Percentiles rank a stretch among this genome's conserved stretches.
Evolutionary conservation across 2,329 filamentous ascomycete genomes (phyloP).

Genomic region (Chrysoporthe cubensis): DNA sequence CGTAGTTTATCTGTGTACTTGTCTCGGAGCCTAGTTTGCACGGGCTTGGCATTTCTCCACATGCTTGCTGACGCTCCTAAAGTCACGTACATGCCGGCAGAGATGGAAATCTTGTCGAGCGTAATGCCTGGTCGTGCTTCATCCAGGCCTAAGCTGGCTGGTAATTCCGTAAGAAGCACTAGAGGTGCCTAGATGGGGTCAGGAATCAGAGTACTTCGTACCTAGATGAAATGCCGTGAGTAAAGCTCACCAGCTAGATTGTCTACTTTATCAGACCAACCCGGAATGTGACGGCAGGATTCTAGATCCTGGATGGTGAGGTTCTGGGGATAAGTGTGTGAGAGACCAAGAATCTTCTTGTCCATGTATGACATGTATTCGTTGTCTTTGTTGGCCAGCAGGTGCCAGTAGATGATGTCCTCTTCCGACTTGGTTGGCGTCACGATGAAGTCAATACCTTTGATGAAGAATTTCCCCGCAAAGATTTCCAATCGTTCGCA

Average conservation of each 20-base stretch:
- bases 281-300: constrained; percentile 38
- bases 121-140: constrained; percentile 21
- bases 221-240: not conserved
- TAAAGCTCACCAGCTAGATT: constrained; percentile 30
- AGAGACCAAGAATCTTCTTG: not conserved
- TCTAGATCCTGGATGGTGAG: constrained; percentile 24
- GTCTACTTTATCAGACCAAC: constrained; percentile 38
- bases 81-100: constrained; percentile 34
- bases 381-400: constrained; percentile 31
- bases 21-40: constrained; percentile 30
- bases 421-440: constrained; percentile 31
- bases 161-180: constrained; percentile 31
- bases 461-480: constrained; percentile 36
- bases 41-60: constrained; percentile 35
- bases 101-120: constrained; percentile 35
- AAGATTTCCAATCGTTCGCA: constrained; percentile 34
- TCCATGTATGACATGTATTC: constrained; percentile 37
- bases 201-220: not conserved
- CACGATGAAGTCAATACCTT: constrained; percentile 42
- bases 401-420: constrained; percentile 39
- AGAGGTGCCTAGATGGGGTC: constrained; percentile 28
- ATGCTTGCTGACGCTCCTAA: constrained; percentile 33
- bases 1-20: constrained; percentile 35
- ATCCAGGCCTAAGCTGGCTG: constrained; percentile 29
- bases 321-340: not conserved